phyloP scores from a whole-genome alignment of 1,284 basidiomycete genomes.

The Leccinum angustisporum region DNA sequence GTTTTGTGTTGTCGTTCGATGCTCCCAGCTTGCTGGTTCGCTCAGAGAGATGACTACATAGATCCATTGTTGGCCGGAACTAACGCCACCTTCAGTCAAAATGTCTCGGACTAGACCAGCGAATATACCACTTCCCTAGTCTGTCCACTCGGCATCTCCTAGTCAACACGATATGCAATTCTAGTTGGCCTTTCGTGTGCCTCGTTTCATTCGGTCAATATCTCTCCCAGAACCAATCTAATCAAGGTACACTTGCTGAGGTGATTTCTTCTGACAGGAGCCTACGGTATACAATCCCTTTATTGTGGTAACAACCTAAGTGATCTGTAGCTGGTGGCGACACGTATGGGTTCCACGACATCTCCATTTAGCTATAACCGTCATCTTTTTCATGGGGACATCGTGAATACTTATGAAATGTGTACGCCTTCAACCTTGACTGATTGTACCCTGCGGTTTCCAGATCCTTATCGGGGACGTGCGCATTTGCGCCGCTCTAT shows the following conservation, averaged over 20 bases:
- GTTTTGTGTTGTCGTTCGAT: neutral
- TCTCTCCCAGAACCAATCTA: neutral
- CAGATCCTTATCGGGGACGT: constrained; percentile 75
- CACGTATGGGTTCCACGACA: constrained; percentile 37
- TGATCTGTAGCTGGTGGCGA: constrained; percentile 45
- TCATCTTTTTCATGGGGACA: constrained; percentile 45
- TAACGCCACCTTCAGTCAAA: neutral
- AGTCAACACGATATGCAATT: constrained; percentile 57
- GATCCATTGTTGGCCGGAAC: neutral
- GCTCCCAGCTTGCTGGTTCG: neutral
- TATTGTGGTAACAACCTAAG: constrained; percentile 5
- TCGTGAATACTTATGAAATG: constrained; percentile 45
- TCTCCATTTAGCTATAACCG: constrained; percentile 7
- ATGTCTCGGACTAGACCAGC: neutral
- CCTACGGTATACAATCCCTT: constrained; percentile 23
- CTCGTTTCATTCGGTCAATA: constrained; percentile 66
- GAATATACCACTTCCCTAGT: constrained; percentile 1
- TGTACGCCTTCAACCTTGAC: neutral
- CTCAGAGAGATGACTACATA: neutral
- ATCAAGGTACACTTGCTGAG: constrained; percentile 2
- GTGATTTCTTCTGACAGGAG: constrained; percentile 39
- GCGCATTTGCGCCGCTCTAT: constrained; percentile 81
- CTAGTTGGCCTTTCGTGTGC: constrained; percentile 68
- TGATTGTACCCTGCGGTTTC: constrained; percentile 1
- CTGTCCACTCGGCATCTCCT: constrained; percentile 60